Conservation (phyloP, 1,139 yeast genomes). For the Zygoascus sp. region DNA sequence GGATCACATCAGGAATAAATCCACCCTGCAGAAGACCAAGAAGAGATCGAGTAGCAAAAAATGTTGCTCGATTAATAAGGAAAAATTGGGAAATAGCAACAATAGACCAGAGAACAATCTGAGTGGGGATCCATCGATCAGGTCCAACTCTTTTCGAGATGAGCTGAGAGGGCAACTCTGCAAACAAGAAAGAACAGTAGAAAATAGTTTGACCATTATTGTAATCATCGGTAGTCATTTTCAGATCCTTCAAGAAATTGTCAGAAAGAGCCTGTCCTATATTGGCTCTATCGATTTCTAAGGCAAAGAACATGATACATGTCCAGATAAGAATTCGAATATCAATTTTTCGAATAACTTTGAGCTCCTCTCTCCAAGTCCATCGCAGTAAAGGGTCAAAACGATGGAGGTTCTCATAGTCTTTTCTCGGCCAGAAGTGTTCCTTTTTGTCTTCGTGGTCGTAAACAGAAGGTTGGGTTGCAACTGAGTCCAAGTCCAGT, state of each 20-base stretch:
- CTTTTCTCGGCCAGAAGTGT: slow-evolving; percentile 23
- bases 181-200: slow-evolving; percentile 41
- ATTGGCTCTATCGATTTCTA: slow-evolving; percentile 51
- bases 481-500: slow-evolving; percentile 17
- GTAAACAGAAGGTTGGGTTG: slow-evolving; percentile 18
- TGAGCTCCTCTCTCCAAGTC: slow-evolving; percentile 44
- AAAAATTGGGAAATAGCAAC: slow-evolving; percentile 46
- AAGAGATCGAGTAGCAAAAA: slow-evolving; percentile 42
- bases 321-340: slow-evolving; percentile 44
- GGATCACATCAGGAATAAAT: slow-evolving; percentile 49
- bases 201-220: slow-evolving; percentile 47
- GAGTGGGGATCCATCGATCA: slow-evolving; percentile 51
- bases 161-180: slow-evolving; percentile 54
- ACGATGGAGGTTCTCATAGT: slow-evolving; percentile 44
- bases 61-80: slow-evolving; percentile 38
- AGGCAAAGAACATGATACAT: slow-evolving; percentile 46
- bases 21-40: slow-evolving; percentile 52
- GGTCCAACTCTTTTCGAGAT: slow-evolving; percentile 51
- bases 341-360: slow-evolving; percentile 43
- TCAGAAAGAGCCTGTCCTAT: slow-evolving; percentile 49
- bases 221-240: slow-evolving; percentile 45
- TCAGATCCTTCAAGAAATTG: slow-evolving; percentile 43
- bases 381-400: slow-evolving; percentile 49
- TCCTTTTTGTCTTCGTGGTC: slow-evolving; percentile 10
- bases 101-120: slow-evolving; percentile 48